Conservation (phyloP, 331 rosid species). For the Rhamnella rubrinervis region DNA sequence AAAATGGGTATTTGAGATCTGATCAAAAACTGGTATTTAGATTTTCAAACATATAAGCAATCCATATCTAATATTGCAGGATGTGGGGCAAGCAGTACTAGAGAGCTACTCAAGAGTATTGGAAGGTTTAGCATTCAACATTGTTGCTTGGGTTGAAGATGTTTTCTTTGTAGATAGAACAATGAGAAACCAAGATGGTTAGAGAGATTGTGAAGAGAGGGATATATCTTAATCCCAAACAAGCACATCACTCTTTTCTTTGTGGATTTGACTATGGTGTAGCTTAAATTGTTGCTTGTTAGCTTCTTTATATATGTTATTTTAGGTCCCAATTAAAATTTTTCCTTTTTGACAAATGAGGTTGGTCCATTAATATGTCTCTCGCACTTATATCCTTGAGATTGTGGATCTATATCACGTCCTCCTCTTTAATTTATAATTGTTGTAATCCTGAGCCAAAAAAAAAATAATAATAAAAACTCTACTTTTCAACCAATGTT, state of each 20-base stretch:
- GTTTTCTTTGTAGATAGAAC: slow-evolving; percentile 69
- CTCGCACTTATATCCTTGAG: too few relatives aligned
- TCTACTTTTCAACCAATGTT: too few relatives aligned
- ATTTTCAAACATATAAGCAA: neutral
- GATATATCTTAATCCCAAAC: slow-evolving; percentile 11
- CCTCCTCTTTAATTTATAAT: too few relatives aligned
- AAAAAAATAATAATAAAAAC: too few relatives aligned
- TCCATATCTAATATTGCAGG: slow-evolving; percentile 38
- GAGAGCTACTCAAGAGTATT: slow-evolving; percentile 98
- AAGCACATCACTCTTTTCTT: neutral
- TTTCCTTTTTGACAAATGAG: too few relatives aligned
- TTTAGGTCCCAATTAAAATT: too few relatives aligned
- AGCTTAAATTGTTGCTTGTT: too few relatives aligned
- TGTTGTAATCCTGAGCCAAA: too few relatives aligned
- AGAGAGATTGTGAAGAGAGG: neutral
- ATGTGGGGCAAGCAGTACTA: slow-evolving; percentile 85
- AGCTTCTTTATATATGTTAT: too few relatives aligned
- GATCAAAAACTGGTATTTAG: neutral
- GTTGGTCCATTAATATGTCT: too few relatives aligned
- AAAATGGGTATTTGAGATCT: neutral
- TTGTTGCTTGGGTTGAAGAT: slow-evolving; percentile 96
- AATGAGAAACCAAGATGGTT: slow-evolving; percentile 41
- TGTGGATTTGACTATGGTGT: too few relatives aligned
- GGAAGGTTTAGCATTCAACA: slow-evolving; percentile 91
- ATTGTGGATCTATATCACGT: too few relatives aligned